Evolutionary conservation across 1,284 basidiomycete species (phyloP).

Genomic region (Sanguinoderma infundibulare): DNA sequence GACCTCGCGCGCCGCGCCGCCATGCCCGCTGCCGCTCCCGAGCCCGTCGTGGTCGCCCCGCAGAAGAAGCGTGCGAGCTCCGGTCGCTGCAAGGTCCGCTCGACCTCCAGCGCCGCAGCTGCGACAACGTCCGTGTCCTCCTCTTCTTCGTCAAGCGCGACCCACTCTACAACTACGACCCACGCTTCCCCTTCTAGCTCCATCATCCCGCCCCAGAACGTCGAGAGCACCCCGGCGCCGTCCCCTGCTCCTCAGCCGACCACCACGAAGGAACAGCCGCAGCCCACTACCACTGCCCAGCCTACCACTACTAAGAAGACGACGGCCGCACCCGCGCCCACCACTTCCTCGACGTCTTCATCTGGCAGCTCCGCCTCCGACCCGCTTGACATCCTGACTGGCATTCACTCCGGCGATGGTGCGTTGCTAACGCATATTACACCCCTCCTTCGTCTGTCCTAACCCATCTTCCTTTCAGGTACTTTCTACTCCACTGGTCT

Average conservation of each 20-base stretch:
- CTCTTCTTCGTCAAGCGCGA: background rate
- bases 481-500: constrained; percentile 67
- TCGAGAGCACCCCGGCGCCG: constrained; percentile 17
- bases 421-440: constrained; percentile 4
- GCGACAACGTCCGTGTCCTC: constrained; percentile 6
- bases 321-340: constrained; percentile 3
- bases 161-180: constrained; percentile 11
- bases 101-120: constrained; percentile 19
- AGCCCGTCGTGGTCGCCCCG: constrained; percentile 27
- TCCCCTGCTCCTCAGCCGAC: constrained; percentile 7
- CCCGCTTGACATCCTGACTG: constrained; percentile 42
- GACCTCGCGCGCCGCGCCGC: constrained; percentile 39
- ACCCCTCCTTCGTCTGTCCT: background rate
- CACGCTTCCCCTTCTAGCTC: constrained; percentile 27
- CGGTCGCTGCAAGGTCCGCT: constrained; percentile 32
- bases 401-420: constrained; percentile 58
- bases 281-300: constrained; percentile 17
- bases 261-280: constrained; percentile 25
- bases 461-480: constrained; percentile 34
- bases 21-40: constrained; percentile 37
- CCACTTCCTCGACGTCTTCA: constrained; percentile 24
- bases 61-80: constrained; percentile 30
- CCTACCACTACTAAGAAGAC: constrained; percentile 31
- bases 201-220: constrained; percentile 30
- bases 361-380: constrained; percentile 17